These are phyloP conservation scores for Aspergillus ruber DNA, from an alignment of 2,329 filamentous ascomycete genomes.

Conservation along the genomic window DNA sequence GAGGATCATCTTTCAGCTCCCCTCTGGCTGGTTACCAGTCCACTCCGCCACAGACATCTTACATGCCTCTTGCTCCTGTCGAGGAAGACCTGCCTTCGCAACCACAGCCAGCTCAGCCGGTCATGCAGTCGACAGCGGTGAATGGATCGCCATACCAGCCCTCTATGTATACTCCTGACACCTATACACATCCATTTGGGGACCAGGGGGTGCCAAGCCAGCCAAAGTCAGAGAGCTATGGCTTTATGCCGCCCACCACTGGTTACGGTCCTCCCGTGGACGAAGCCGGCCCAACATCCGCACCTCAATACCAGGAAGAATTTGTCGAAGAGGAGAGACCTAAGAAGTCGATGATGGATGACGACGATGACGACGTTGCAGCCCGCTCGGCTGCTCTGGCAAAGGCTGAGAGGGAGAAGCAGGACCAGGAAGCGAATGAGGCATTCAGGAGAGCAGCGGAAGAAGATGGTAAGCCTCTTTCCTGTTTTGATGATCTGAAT, in stretches of 20 bases:
- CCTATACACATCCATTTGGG: slow-evolving; percentile 17
- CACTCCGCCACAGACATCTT: slow-evolving; percentile 32
- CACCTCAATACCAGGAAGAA: slow-evolving; percentile 45
- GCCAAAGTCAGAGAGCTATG: slow-evolving; percentile 19
- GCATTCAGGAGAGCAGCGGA: slow-evolving; percentile 78
- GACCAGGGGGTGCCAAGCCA: slow-evolving; percentile 14
- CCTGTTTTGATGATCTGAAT: background rate
- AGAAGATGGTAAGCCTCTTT: slow-evolving; percentile 48
- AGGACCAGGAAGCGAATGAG: slow-evolving; percentile 74
- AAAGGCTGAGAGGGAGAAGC: slow-evolving; percentile 58
- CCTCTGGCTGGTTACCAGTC: slow-evolving; percentile 29
- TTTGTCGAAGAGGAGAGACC: slow-evolving; percentile 54
- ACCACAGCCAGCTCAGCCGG: slow-evolving; percentile 11
- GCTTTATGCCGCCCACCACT: slow-evolving; percentile 29
- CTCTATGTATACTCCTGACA: slow-evolving; percentile 5
- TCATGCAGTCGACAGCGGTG: slow-evolving; percentile 15
- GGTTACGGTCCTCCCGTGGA: slow-evolving; percentile 35
- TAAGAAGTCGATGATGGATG: slow-evolving; percentile 75
- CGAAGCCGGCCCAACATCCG: slow-evolving; percentile 25
- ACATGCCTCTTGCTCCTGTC: slow-evolving; percentile 35
- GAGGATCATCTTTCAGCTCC: slow-evolving; percentile 24
- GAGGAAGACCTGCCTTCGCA: slow-evolving; percentile 29
- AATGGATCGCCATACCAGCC: slow-evolving; percentile 25
- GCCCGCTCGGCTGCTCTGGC: slow-evolving; percentile 46
- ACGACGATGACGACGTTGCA: slow-evolving; percentile 63